phyloP scores from a whole-genome alignment of 2,329 filamentous ascomycete genomes.

The Hymenoscyphus linearis region DNA sequence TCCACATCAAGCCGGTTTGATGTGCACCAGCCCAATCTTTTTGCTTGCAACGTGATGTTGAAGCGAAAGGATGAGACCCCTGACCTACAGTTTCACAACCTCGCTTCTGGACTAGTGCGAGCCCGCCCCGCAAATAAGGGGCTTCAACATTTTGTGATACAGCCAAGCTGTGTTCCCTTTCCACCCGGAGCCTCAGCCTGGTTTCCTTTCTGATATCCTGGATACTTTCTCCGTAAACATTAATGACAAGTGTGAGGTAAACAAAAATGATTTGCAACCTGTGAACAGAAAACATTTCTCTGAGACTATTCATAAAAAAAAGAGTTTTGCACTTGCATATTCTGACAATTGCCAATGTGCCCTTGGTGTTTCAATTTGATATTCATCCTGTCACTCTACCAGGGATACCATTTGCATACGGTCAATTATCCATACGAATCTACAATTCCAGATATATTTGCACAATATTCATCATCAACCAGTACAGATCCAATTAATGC shows the following conservation, averaged over 20 bases:
- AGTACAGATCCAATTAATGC: not conserved
- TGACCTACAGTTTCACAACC: conserved; percentile 13
- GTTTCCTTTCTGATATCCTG: not conserved
- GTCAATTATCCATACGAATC: too few species aligned
- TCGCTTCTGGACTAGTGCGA: conserved; percentile 6
- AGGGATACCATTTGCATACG: not conserved
- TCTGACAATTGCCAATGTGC: not conserved
- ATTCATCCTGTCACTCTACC: not conserved
- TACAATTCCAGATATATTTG: not conserved
- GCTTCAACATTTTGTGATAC: conserved; percentile 5
- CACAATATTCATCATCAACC: not conserved
- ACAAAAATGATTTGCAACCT: not conserved
- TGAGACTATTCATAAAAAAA: not conserved
- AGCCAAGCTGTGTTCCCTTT: too few species aligned
- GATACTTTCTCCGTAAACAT: not conserved
- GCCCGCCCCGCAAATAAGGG: conserved; percentile 5
- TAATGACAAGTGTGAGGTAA: not conserved
- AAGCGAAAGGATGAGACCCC: not conserved
- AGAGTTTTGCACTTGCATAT: not conserved
- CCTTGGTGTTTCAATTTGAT: not conserved
- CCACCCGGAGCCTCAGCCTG: not conserved
- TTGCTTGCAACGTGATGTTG: not conserved
- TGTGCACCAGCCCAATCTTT: not conserved
- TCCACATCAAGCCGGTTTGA: not conserved
- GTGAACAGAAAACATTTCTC: not conserved